Evolutionary conservation across 441 rosid genomes (phyloP), one percentile per base, ranked within the genome.

Genomic region (Kokia cookei): DNA sequence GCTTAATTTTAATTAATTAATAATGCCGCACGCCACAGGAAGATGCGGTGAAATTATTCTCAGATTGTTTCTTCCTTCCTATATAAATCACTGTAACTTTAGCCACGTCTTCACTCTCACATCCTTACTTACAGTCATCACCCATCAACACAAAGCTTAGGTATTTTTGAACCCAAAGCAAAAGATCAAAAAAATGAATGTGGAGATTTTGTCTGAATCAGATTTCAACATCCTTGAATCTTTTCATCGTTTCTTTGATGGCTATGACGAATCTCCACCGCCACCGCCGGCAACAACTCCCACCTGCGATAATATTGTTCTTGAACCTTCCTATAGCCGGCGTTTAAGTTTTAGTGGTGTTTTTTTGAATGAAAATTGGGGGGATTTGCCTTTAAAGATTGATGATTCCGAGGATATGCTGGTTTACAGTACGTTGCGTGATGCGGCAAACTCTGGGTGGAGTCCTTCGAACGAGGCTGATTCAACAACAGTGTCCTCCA

Each of bases 381-480:
- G 85, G 1, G 86, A 77, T 62, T 55, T 83, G 40, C 80, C 82
- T 19, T 80, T 80, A 1, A 70, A 71, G 76, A 43, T 80, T 0
- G 74, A 83, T 32, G 86, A 83, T 55, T 69, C 83, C 24, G 73
- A 75, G 59, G 86, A 83, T 40, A 74, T 80, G 80, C 51, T 78
- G 35, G 47, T 83, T 37, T 77, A 26, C 75, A 61, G 69, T 69
- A 66, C 77, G 42, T 69, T 87, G 70, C 79, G 77, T 10, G 89
- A 85, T 58, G 91, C 84, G 43, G 80, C 82, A 8, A 73, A 65
- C 72, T 73, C 53, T 2, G 82, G 79, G 0, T 77, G 86, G 83
- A 76, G 78, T 53, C 82, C 77, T 65, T 59, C 60, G 42, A 47
- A 47, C 58, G 58, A 7, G 32, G 32, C 59, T 40, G 76, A 77